Base-by-base conservation (phyloP, 192 early-diverging fungal genomes). In the Podila minutissima region DNA sequence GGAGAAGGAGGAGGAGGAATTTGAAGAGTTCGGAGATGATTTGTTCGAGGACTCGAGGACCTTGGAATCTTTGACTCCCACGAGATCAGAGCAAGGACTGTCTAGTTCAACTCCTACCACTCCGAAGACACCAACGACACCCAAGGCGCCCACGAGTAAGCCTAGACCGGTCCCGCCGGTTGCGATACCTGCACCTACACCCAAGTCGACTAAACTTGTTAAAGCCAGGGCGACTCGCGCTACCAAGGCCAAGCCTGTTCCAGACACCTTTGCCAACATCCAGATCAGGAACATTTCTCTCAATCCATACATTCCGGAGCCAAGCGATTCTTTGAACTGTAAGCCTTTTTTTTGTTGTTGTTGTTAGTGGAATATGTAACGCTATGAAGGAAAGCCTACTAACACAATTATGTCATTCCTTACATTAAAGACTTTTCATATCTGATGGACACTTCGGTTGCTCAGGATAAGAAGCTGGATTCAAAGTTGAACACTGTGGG, bases 261-360 rank as follows among this genome's bases (percentile, higher is more conserved):
- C 59, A 11, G 41, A 33, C 59, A 28, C 26, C 59, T 61, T 61
- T 28, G 31, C 26, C 31, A 37, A 65, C 22, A 32, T 81, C 1
- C 65, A 81, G 49, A 73, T 81, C 60, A 67, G 77, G 22, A 81
- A 81, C 31, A 81, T 81, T 7, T 81, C 77, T 8, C 28, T 73
- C 12, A 73, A 81, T 28, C 77, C 77, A 7, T 19, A 72, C 3
- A 51, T 69, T 0, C 70, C 71, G 2, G 57, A 59, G 11, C 68
- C 66, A 10, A 28, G 61, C 17, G 48, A 62, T 22, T 66, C 77
- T 24, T 24, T 55, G 22, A 55, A 55, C 53, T 55, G 53, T 55
- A 55, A 55, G 22, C 24, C n/a, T 2, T 22, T 55, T 51, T 62
- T 33, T 35, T 60, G 24, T 20, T 15, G n/a, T 3, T 59, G 24